These are phyloP conservation scores for Scopulariopsis brevicaulis DNA, from an alignment of 2,329 filamentous ascomycete species.

Conservation along the genomic window DNA sequence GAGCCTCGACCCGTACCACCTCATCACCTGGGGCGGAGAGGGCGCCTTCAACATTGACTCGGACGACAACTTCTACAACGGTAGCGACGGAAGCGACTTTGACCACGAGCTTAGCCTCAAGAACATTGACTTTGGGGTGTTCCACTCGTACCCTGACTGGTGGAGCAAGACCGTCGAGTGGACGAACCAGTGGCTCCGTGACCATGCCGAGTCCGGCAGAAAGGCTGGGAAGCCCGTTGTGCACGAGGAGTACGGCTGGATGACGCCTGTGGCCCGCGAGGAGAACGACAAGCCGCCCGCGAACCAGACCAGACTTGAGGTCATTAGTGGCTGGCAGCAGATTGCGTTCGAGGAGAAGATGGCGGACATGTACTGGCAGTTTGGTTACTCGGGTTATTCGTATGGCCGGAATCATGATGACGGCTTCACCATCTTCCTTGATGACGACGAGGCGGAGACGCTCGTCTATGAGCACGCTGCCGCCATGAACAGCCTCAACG, in stretches of 20 bases:
- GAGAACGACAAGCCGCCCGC: conserved; percentile 29
- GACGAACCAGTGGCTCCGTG: conserved; percentile 41
- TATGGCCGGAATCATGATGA: conserved; percentile 43
- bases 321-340: conserved; percentile 36
- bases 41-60: conserved; percentile 39
- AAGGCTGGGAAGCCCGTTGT: conserved; percentile 37
- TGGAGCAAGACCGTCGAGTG: conserved; percentile 40
- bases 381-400: conserved; percentile 35
- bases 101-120: conserved; percentile 33
- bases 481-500: conserved; percentile 18
- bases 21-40: conserved; percentile 45
- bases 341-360: conserved; percentile 33
- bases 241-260: conserved; percentile 44
- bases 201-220: conserved; percentile 33
- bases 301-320: conserved; percentile 30
- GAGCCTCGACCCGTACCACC: conserved; percentile 34
- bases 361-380: conserved; percentile 46
- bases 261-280: conserved; percentile 34
- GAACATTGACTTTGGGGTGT: conserved; percentile 40
- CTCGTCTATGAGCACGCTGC: conserved; percentile 32
- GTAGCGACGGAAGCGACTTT: conserved; percentile 39
- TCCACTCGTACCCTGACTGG: conserved; percentile 45
- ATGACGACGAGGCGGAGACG: conserved; percentile 31
- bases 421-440: conserved; percentile 44
- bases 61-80: conserved; percentile 32